A percentile compares a stretch with the other conserved stretches of the same genome.
Conservation (phyloP, 805 yeast species). For the Starmerella etchellsii region DNA sequence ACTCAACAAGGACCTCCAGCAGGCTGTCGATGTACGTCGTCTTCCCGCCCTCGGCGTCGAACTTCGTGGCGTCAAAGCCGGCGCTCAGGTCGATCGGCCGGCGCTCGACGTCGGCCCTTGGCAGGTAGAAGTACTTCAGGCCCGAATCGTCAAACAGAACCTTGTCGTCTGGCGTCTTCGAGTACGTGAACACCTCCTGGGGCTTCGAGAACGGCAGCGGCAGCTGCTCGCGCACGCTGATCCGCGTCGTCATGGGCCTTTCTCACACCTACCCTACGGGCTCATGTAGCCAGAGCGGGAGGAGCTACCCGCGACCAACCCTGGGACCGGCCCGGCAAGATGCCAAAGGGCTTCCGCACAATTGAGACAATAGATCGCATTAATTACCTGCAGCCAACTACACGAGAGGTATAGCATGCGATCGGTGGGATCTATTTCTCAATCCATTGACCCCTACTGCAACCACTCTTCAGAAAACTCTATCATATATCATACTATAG, state of each 20-base stretch:
- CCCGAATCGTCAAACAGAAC: conserved; percentile 38
- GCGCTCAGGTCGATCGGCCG: conserved; percentile 40
- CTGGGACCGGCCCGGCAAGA: too few species aligned
- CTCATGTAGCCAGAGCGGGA: too few species aligned
- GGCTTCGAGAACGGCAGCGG: conserved; percentile 44
- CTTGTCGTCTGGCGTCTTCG: conserved; percentile 37
- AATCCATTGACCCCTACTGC: too few species aligned
- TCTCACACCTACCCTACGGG: too few species aligned
- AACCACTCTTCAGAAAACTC: too few species aligned
- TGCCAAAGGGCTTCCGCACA: too few species aligned
- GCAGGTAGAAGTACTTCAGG: conserved; percentile 65
- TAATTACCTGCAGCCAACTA: too few species aligned
- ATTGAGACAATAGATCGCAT: too few species aligned
- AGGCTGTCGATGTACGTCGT: conserved; percentile 41
- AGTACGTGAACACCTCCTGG: conserved; percentile 58
- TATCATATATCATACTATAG: too few species aligned
- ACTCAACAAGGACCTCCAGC: conserved; percentile 39
- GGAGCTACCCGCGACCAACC: too few species aligned
- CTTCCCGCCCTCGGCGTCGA: conserved; percentile 27
- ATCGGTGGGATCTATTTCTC: too few species aligned
- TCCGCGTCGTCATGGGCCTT: conserved; percentile 1
- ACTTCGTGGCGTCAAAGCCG: conserved; percentile 52
- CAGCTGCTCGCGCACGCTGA: not conserved
- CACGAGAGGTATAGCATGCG: too few species aligned
- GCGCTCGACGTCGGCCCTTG: conserved; percentile 51